Evolutionary conservation across 1,284 basidiomycete genomes (phyloP).

Genomic region (Tylopilus sp.): DNA sequence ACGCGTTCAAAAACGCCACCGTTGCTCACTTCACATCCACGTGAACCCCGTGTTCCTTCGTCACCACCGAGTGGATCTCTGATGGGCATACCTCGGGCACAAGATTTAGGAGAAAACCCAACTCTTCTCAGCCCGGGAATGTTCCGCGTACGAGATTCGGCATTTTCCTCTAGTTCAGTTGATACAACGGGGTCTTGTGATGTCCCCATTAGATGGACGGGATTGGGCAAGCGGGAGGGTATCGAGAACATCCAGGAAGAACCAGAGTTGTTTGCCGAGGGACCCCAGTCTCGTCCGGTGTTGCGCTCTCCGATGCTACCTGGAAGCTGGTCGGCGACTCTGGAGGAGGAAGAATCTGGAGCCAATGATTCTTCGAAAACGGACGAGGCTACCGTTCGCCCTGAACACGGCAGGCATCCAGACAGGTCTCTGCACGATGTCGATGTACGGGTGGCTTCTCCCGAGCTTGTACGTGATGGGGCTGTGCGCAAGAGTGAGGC

Average conservation of each 20-base stretch:
- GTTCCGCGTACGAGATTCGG: slow-evolving; percentile 49
- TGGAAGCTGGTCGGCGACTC: slow-evolving; percentile 28
- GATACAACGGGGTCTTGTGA: slow-evolving; percentile 42
- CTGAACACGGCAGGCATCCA: slow-evolving; percentile 29
- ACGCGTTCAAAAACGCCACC: slow-evolving; percentile 35
- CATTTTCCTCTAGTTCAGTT: slow-evolving; percentile 41
- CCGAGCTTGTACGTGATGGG: slow-evolving; percentile 40
- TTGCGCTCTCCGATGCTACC: slow-evolving; percentile 24
- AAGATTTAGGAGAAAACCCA: slow-evolving; percentile 29
- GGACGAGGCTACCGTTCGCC: slow-evolving; percentile 30
- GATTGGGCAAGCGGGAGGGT: slow-evolving; percentile 34
- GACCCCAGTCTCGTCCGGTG: slow-evolving; percentile 15
- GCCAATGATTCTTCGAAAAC: slow-evolving; percentile 26
- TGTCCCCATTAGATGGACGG: slow-evolving; percentile 52
- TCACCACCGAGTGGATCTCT: slow-evolving; percentile 17
- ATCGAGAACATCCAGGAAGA: slow-evolving; percentile 32
- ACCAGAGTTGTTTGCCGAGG: slow-evolving; percentile 27
- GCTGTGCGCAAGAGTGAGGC: slow-evolving; percentile 50
- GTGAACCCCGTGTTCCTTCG: slow-evolving; percentile 27
- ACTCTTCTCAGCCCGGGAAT: slow-evolving; percentile 43
- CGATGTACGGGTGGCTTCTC: slow-evolving; percentile 42
- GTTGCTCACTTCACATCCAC: slow-evolving; percentile 28
- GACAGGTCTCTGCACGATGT: slow-evolving; percentile 46
- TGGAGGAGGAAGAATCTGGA: slow-evolving; percentile 27
- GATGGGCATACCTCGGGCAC: slow-evolving; percentile 15